Evolutionary conservation across 495 filamentous ascomycete genomes (phyloP).

Genomic region (Tuber melanosporum): DNA sequence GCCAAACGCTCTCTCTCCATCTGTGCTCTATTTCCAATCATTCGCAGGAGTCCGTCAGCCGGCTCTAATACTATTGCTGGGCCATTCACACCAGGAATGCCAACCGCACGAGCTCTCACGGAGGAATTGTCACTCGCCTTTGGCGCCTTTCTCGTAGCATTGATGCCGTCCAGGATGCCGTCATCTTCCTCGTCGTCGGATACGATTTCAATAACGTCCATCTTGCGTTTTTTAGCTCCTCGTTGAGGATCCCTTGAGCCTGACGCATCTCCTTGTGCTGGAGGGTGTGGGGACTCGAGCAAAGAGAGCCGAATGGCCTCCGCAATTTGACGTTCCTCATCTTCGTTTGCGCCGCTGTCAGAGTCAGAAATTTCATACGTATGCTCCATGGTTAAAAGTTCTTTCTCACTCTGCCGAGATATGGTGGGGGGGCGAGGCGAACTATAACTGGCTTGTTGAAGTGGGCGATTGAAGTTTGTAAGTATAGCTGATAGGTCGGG

Average conservation of each 20-base stretch:
- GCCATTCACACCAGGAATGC: not conserved
- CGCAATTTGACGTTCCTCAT: slow-evolving; percentile 16
- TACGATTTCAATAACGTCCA: slow-evolving; percentile 21
- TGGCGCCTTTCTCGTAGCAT: slow-evolving; percentile 6
- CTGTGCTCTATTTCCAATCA: slow-evolving; percentile 38
- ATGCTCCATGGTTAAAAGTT: slow-evolving; percentile 10
- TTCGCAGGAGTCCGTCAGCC: not conserved
- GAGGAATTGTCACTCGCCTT: not conserved
- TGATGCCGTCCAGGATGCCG: slow-evolving; percentile 8
- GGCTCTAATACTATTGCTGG: not conserved
- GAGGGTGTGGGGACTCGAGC: not conserved
- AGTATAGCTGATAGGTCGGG: not conserved
- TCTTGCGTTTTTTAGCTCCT: slow-evolving; percentile 13
- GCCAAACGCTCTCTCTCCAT: slow-evolving; percentile 84
- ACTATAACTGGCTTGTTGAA: not conserved
- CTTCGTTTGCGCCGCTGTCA: slow-evolving; percentile 11
- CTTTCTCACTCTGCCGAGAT: not conserved
- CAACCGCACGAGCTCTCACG: not conserved
- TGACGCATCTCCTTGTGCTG: not conserved
- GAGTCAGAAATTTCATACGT: slow-evolving; percentile 21
- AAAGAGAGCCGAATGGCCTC: slow-evolving; percentile 24
- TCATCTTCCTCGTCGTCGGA: slow-evolving; percentile 24
- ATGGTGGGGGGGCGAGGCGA: not conserved
- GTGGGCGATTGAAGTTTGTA: not conserved
- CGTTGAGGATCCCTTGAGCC: no score